Evolutionary conservation across 2,329 filamentous ascomycete species (phyloP).

Genomic region (Sodiomyces alkalinus): DNA sequence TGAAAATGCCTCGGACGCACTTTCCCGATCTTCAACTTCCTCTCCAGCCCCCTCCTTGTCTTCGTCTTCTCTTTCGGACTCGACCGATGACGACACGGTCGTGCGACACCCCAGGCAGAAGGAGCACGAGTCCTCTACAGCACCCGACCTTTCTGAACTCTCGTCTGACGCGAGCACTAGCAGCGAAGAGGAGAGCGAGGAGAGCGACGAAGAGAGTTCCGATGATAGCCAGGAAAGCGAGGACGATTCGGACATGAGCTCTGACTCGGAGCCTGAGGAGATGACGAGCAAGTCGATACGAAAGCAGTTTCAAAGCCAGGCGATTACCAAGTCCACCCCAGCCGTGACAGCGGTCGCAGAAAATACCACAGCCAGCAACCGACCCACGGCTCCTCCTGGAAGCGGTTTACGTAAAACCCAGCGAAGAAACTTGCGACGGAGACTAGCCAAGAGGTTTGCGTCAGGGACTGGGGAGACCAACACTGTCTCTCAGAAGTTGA

Average conservation of each 20-base stretch:
- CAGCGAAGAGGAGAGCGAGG: not conserved
- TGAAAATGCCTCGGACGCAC: constrained; percentile 5
- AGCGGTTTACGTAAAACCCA: constrained; percentile 27
- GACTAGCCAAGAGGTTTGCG: constrained; percentile 23
- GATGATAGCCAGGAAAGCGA: constrained; percentile 5
- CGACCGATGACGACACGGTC: not conserved
- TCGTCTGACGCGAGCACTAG: not conserved
- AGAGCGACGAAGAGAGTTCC: not conserved
- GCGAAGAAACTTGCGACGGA: constrained; percentile 35
- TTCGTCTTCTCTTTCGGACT: not conserved
- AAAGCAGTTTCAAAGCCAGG: constrained; percentile 1
- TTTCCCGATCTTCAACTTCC: not conserved
- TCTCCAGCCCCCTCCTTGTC: not conserved
- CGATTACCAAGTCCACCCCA: constrained; percentile 1
- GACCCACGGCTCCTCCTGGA: constrained; percentile 15
- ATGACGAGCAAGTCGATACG: constrained; percentile 16
- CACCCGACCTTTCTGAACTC: not conserved
- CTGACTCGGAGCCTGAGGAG: constrained; percentile 19
- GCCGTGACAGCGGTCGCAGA: too few species aligned
- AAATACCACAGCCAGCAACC: constrained; percentile 2
- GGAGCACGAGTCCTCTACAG: too few species aligned
- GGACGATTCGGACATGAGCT: constrained; percentile 10
- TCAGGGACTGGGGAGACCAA: too few species aligned
- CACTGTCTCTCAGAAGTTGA: not conserved
- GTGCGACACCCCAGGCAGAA: not conserved